These are phyloP conservation scores for Vitis rotundifolia DNA, from an alignment of 164 flowering plant species.

Conservation along the genomic window DNA sequence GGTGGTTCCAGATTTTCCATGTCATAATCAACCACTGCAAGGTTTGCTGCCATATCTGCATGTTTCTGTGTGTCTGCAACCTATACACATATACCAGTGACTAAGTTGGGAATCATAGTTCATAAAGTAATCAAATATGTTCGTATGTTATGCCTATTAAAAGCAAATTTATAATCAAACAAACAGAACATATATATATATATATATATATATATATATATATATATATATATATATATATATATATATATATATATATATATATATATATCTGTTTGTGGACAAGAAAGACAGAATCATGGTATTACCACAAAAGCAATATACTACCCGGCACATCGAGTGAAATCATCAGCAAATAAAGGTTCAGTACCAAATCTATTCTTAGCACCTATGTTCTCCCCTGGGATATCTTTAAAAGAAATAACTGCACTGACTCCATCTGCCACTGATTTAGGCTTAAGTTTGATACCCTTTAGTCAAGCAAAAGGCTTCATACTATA, in stretches of 20 bases:
- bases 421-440: conserved; percentile 49
- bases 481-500: conserved; percentile 82
- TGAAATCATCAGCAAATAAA: conserved; percentile 72
- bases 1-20: conserved; percentile 65
- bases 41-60: conserved; percentile 78
- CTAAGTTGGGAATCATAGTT: not conserved
- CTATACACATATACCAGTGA: conserved; percentile 27
- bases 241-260: no score
- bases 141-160: no score
- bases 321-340: conserved; percentile 67
- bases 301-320: conserved; percentile 74
- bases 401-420: conserved; percentile 77
- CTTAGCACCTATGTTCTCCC: conserved; percentile 60
- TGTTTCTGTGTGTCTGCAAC: conserved; percentile 81
- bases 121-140: not conserved
- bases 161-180: no score
- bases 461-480: conserved; percentile 48
- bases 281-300: not conserved
- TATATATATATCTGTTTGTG: not conserved
- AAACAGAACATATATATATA: no score
- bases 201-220: no score
- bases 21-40: conserved; percentile 68
- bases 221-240: no score
- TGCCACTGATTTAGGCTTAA: conserved; percentile 35
- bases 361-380: conserved; percentile 60